Base-by-base conservation (phyloP, 208 protist species). In the Wallacemonas collosoma region DNA sequence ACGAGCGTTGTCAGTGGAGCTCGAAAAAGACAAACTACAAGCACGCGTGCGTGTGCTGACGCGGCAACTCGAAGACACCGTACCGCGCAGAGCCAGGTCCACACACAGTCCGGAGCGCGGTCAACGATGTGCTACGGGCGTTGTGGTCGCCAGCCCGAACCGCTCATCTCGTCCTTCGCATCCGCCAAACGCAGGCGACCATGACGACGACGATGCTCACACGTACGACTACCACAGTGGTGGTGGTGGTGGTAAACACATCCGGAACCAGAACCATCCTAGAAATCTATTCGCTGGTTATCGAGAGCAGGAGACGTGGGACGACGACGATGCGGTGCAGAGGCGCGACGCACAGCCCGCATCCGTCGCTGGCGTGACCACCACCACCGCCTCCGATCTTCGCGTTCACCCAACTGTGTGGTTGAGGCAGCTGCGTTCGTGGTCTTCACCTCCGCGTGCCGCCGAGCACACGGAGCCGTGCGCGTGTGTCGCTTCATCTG, bases 21-120 rank as follows among this genome's bases (percentile, higher is more conserved):
- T 82, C 9, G 68, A 50, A 5, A 86, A 82, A 62, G 81, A 81
- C 14, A 64, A 77, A 54, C 81, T 86, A 44, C 71, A 79, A 15
- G 66, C 77, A 2, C 74, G 79, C 53, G 38, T 63, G 44, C 50
- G 75, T 40, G 75, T 84, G 67, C 54, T 84, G 60, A 47, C 64
- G 68, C 47, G 75, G 11, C 75, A 84, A 72, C 68, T 79, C 43
- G 79, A 84, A 41, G 79, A 84, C 26, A 69, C 64, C 43, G 50
- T 69, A 9, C 50, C 51, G 7, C 35, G 39, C 38, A 5, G 36
- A 5, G 26, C 14, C n/a, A 15, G 56, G 7, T 26, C 26, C 26
- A 26, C 26, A 26, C 26, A 26, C 26, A 26, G 26, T 26, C 26
- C 26, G 26, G 26, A 26, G 26, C 26, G 26, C 26, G 26, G 26